Base-by-base conservation (phyloP, 352 stramenopile genomes). In the Pythium phragmiticola region DNA sequence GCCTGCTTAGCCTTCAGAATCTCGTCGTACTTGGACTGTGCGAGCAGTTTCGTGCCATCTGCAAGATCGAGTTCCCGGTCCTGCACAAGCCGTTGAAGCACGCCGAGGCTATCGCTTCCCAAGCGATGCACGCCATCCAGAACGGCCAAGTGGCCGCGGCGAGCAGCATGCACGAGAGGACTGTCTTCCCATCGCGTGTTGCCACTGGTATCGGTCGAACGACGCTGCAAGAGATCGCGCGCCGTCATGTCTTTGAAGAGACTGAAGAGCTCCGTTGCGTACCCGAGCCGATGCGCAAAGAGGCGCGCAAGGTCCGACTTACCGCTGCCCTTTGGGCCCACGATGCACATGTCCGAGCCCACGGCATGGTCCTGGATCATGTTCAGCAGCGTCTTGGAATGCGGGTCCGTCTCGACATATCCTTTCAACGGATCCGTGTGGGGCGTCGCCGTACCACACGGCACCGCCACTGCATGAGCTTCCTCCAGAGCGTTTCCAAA, bases 91-190 rank as follows among this genome's bases (percentile, higher is more conserved):
- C 87, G 75, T 62, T 95, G 85, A 45, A 98, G 75, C 0, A 95
- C 86, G 4, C 83, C 79, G 7, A 99, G 76, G 28, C 89, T 96
- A 76, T 98, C 95, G 17, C 84, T 80, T 12, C 87, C 77, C 6
- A 98, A 75, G 13, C 95, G 96, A 57, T 99, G 92, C 8, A 98
- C 80, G 19, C 95, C 95, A 80, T 99, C 96, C 4, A 99, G 66
- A 43, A 98, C 83, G 0, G 83, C 82, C 3, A 96, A 64, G 55
- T 90, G 77, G 0, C 95, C 96, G 33, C 85, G 74, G 16, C 85
- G 65, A 50, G 94, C 93, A 7, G 95, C 94, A 60, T 89, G 78
- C 19, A 98, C 87, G 4, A 99, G 70, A 9, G 94, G 92, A 46
- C 90, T 97, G 54, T 97, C 82, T 66, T 94, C 84, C 96, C 96